Conservation (phyloP, 2,329 filamentous ascomycete species). For the Colletotrichum sidae region DNA sequence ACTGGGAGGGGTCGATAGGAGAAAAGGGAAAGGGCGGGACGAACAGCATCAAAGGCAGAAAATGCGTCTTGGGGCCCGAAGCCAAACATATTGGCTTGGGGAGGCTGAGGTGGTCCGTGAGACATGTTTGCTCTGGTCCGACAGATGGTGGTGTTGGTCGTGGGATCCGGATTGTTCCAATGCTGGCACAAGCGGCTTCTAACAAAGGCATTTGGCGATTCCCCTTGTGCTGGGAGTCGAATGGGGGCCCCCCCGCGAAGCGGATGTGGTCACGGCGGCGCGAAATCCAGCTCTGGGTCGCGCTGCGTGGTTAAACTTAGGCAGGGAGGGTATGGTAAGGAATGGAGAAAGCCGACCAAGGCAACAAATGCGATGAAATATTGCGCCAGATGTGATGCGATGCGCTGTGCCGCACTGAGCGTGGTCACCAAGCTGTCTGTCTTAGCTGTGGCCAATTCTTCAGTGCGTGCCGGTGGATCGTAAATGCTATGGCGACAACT, state of each 20-base stretch:
- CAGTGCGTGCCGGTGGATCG: too few relatives aligned
- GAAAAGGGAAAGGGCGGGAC: slow-evolving; percentile 24
- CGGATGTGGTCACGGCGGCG: slow-evolving; percentile 22
- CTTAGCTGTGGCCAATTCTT: too few relatives aligned
- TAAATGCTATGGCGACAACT: too few relatives aligned
- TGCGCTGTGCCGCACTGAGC: too few relatives aligned
- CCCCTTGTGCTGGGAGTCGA: background rate
- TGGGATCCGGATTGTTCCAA: slow-evolving; percentile 18
- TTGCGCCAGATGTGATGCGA: too few relatives aligned
- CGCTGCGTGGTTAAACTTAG: too few relatives aligned
- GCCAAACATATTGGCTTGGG: slow-evolving; percentile 50
- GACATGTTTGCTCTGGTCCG: slow-evolving; percentile 45
- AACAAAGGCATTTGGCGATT: slow-evolving; percentile 35
- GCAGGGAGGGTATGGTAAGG: too few relatives aligned
- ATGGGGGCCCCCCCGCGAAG: background rate
- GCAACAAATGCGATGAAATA: too few relatives aligned
- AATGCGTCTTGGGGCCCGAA: slow-evolving; percentile 46
- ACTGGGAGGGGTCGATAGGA: slow-evolving; percentile 13
- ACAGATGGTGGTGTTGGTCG: slow-evolving; percentile 20
- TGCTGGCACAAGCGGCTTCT: slow-evolving; percentile 30
- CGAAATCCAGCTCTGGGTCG: too few relatives aligned
- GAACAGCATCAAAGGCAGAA: slow-evolving; percentile 36
- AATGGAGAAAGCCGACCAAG: too few relatives aligned
- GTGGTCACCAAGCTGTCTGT: too few relatives aligned
- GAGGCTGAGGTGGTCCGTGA: slow-evolving; percentile 49